phyloP scores from a whole-genome alignment of 495 filamentous ascomycete genomes.

The Daldinia grandis region DNA sequence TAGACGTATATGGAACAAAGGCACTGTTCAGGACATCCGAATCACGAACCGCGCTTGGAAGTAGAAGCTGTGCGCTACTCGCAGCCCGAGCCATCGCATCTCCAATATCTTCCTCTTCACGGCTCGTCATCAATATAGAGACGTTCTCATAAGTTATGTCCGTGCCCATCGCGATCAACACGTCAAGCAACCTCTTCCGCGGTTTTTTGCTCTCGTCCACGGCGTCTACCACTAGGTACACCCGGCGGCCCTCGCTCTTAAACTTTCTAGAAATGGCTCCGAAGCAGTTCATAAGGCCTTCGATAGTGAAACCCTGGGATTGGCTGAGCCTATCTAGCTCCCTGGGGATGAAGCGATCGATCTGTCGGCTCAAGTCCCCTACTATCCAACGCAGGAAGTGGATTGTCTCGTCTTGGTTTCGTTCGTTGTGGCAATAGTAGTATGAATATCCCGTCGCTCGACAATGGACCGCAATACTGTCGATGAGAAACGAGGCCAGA shows the following conservation, averaged over 20 bases:
- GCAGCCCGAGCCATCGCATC: constrained; percentile 28
- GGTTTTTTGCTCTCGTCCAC: constrained; percentile 36
- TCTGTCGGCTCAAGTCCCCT: constrained; percentile 45
- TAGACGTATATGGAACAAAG: constrained; percentile 10
- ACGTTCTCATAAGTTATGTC: constrained; percentile 48
- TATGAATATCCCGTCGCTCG: constrained; percentile 37
- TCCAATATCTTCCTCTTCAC: constrained; percentile 53
- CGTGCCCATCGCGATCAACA: constrained; percentile 35
- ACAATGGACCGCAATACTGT: constrained; percentile 37
- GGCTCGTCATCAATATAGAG: constrained; percentile 53
- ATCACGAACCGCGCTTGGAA: neutral
- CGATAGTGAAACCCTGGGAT: constrained; percentile 11
- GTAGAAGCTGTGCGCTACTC: neutral
- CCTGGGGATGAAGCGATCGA: constrained; percentile 23
- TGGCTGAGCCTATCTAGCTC: constrained; percentile 16
- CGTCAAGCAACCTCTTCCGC: constrained; percentile 24
- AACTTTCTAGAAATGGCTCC: constrained; percentile 14
- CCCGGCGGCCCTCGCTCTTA: neutral
- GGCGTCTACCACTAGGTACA: constrained; percentile 34
- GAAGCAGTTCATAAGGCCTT: constrained; percentile 22
- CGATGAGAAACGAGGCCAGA: constrained; percentile 47
- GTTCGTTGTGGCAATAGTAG: constrained; percentile 53
- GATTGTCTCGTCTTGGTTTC: constrained; percentile 46
- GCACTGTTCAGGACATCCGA: neutral
- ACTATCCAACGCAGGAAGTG: constrained; percentile 44